Evolutionary conservation across 2,329 filamentous ascomycete species (phyloP), one percentile per base, ranked within the genome.

Genomic region (Fusarium veterinarium): DNA sequence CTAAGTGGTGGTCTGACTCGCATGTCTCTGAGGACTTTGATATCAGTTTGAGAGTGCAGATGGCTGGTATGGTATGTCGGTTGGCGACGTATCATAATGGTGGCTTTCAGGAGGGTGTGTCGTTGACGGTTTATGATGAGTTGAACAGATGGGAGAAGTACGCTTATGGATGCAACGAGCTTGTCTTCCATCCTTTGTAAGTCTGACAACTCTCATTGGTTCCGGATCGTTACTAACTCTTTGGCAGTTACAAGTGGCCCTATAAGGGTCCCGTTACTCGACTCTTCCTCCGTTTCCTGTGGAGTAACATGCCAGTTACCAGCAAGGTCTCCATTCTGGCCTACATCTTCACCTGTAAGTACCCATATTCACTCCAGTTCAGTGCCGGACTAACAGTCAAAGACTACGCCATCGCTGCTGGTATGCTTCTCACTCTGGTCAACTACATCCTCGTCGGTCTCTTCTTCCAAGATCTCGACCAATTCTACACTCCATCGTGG

Each of bases 1-100:
- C 90, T 19, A 90, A 91, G 74, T 93, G 89, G 82, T 94, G 92
- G 92, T 93, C 91, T 12, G 92, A 94, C 78, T 87, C 86, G 8
- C 91, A 92, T 75, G 92, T 95, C 0, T 94, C 92, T 0, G 92
- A 95, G 69, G 92, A 95, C 76, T 94, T 94, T 60, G 92, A 94
- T 69, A 92, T 94, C 82, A 88, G 91, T 16, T 86, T 95, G 2
- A 90, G 92, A 40, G 85, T 94, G 8, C 92, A 95, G 80, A 90
- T 89, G 71, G 84, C 84, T 23, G 91, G 91, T 30, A 93, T 92
- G 79, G 86, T 90, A 40, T 88, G 93, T 49, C 91, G 92, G 17
- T 84, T 94, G 1, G 92, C 89, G 16, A 87, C 90, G 1, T 94
- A 93, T 82, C 89, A 91, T 60, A 88, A 88, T 40, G 88, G 90